Evolutionary conservation across 2,329 filamentous ascomycete genomes (phyloP).

Genomic region (Aspergillus intermedius): DNA sequence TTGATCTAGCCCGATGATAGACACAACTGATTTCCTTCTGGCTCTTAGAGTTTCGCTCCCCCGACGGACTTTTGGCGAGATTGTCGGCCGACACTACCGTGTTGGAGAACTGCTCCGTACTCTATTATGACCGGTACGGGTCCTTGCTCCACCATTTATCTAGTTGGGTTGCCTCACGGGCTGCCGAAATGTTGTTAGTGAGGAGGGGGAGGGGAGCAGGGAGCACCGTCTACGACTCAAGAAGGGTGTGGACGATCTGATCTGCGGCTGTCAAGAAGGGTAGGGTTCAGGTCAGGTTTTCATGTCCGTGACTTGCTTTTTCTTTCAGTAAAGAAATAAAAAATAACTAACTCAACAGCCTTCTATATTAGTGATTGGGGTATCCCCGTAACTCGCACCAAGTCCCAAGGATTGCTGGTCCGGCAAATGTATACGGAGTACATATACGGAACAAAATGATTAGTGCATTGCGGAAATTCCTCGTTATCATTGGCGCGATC

Average conservation of each 20-base stretch:
- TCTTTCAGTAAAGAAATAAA: not conserved
- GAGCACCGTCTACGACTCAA: not conserved
- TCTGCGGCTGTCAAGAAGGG: not conserved
- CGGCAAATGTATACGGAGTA: no score
- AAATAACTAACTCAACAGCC: no score
- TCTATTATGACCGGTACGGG: not conserved
- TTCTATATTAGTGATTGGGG: no score
- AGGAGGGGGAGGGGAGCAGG: no score
- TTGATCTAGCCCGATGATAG: not conserved
- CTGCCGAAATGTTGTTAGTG: not conserved
- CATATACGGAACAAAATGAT: no score
- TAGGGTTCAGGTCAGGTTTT: not conserved
- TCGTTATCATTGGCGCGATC: no score
- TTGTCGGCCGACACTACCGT: not conserved
- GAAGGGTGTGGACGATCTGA: conserved; percentile 1
- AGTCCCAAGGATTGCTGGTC: no score
- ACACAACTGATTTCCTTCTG: not conserved
- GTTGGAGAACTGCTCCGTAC: not conserved
- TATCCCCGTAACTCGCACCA: no score
- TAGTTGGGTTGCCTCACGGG: not conserved
- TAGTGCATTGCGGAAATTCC: no score
- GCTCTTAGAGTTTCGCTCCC: not conserved
- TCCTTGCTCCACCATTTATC: not conserved
- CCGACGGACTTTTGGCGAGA: not conserved
- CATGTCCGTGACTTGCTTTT: not conserved